Base-by-base conservation (phyloP, 106 monocot species). In the Allium cepa region DNA sequence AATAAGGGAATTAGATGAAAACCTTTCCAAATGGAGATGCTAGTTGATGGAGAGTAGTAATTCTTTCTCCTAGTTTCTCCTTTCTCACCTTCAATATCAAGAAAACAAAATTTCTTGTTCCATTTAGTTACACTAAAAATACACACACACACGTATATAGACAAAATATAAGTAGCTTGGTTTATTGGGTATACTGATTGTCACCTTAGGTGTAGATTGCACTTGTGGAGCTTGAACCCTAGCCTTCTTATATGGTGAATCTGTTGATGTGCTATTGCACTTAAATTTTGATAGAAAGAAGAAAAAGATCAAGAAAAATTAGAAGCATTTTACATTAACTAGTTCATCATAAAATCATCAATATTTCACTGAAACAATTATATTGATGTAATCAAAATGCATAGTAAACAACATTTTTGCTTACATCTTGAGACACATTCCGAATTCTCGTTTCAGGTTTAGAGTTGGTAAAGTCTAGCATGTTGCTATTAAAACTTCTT, bases 11-110 rank as follows among this genome's bases (percentile, higher is more conserved):
- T 49, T 46, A 22, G 66, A 26, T 48, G 11, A 15, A 62, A 71
- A 94, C 94, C 91, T 94, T 94, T 75, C 94, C 94, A 73, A 94
- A 94, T 79, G 94, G 94, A 64, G 94, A 94, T 78, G 91, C 94
- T 50, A 94, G 63, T 59, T 94, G 94, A 67, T 94, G 94, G 67
- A 94, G 94, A 2, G 83, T 75, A 69, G 94, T 91, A 58, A 94
- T 85, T 66, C 88, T 85, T 74, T 94, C 94, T 59, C 94, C 94
- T 47, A 94, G 48, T 72, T 84, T 94, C 79, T 94, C 94, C 87
- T 90, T 94, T 77, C 91, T 90, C 63, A 88, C 94, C 94, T 94
- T 50, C 11, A 26, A 27, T 12, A 55, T 55, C 13, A 55, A 55
- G 53, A 55, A 55, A 8, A 55, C 15, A 12, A 55, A 55, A 0